Conservation (phyloP, 768 basidiomycete genomes). For the Naganishia vishniacii region DNA sequence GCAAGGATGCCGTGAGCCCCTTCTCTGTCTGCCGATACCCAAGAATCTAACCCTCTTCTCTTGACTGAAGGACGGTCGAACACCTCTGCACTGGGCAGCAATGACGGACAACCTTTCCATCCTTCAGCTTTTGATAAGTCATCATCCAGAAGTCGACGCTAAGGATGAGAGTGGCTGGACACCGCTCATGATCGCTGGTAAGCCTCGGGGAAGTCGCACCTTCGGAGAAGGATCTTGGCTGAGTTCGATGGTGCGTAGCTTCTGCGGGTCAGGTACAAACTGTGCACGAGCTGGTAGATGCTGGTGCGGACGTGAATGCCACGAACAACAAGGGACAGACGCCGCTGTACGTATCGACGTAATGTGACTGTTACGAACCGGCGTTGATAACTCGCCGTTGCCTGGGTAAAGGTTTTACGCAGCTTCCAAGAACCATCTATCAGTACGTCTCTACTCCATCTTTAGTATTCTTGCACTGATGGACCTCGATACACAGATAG, state of each 20-base stretch:
- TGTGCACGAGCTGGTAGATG: constrained; percentile 42
- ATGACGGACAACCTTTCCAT: constrained; percentile 39
- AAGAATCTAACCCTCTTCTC: not conserved
- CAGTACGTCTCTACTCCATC: constrained; percentile 29
- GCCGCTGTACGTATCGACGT: constrained; percentile 46
- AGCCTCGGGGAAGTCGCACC: constrained; percentile 21
- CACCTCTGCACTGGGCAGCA: constrained; percentile 49
- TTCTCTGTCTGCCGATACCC: not conserved
- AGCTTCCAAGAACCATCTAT: constrained; percentile 46
- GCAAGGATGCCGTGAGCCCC: constrained; percentile 44
- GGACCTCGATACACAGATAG: constrained; percentile 59
- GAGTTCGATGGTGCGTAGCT: constrained; percentile 29
- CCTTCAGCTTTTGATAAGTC: constrained; percentile 38
- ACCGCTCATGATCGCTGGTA: constrained; percentile 48
- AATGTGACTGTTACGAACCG: not conserved
- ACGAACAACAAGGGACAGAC: constrained; percentile 48
- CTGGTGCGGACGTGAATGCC: constrained; percentile 44
- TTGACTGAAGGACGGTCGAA: constrained; percentile 44
- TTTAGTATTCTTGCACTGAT: not conserved
- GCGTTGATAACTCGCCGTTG: too few relatives aligned
- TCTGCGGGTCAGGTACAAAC: constrained; percentile 43
- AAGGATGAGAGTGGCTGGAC: constrained; percentile 48
- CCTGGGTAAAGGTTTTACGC: constrained; percentile 45
- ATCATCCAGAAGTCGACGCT: constrained; percentile 43
- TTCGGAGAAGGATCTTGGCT: not conserved